Evolutionary conservation across 768 basidiomycete genomes (phyloP), one percentile per base, ranked within the genome.

Genomic region (Lanmaoa pseudosensibilis): DNA sequence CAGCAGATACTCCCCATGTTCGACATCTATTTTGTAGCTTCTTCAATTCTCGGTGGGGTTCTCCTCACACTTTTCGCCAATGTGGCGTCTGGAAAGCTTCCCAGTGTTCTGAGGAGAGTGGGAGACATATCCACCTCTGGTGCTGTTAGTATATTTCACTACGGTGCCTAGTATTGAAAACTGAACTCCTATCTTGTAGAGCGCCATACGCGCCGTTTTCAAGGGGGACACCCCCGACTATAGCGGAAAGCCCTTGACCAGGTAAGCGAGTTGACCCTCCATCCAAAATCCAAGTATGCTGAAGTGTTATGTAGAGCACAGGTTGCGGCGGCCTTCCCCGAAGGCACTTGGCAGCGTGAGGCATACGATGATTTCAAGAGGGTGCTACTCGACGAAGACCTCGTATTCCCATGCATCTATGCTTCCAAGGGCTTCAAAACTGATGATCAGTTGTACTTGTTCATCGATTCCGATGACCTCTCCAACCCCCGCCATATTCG

Each of bases 391-490:
- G 64, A 65, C 25, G 57, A 65, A 36, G 60, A 65, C 9, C 19
- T 65, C 12, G 30, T 65, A 16, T 65, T 65, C 43, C 60, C 64
- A 10, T 65, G 64, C 57, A 37, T 65, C 30, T 65, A 65, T 5
- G 64, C 64, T 2, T 57, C 64, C 32, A 65, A 65, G 41, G 64
- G 64, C 7, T 65, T 65, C 46, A 65, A 65, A 34, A 62, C 55
- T 12, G 64, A 65, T 9, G 57, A 62, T 10, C 60, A 65, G 36
- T 33, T 59, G 12, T 65, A 65, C 50, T 25, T 65, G 33, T 65
- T 65, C 48, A 59, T 65, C 43, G 64, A 62, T 40, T 65, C 64
- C 5, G 64, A 65, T 18, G 64, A 65, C 50, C 49, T 65, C 37
- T 65, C 64, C 36, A 49, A 65, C 27, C 50, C 54, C 33, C 64